Conservation (phyloP, 352 stramenopile genomes). For the Pythium apleroticum region DNA sequence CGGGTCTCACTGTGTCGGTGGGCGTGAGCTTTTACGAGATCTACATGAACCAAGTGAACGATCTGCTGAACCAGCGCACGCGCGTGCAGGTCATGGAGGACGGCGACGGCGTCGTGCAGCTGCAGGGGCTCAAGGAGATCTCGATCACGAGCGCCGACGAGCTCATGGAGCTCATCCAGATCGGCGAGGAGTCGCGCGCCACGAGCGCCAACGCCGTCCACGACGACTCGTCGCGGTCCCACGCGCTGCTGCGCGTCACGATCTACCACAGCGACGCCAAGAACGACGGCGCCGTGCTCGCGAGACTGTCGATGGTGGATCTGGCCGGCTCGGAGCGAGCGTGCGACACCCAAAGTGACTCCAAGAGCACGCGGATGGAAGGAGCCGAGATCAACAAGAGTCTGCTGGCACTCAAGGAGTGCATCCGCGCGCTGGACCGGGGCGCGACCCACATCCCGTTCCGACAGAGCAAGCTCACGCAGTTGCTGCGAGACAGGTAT, state of each 20-base stretch:
- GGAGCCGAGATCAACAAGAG: conserved; percentile 98
- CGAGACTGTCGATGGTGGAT: conserved; percentile 86
- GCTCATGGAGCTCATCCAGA: conserved; percentile 89
- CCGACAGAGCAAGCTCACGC: conserved; percentile 94
- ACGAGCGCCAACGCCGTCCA: conserved; percentile 96
- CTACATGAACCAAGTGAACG: conserved; percentile 95
- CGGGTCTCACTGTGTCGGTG: conserved; percentile 48
- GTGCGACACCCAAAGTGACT: conserved; percentile 87
- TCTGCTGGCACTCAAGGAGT: conserved; percentile 96
- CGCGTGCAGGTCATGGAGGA: conserved; percentile 93
- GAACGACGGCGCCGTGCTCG: conserved; percentile 26
- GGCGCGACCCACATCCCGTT: conserved; percentile 91
- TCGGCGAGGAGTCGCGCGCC: conserved; percentile 84
- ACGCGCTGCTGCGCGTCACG: conserved; percentile 91
- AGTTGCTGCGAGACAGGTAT: conserved; percentile 85
- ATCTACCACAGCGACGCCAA: conserved; percentile 31
- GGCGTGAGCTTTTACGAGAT: conserved; percentile 96
- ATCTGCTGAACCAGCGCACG: conserved; percentile 89
- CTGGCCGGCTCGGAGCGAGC: conserved; percentile 94
- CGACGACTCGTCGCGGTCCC: conserved; percentile 91
- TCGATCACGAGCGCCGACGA: conserved; percentile 74
- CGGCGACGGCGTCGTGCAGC: conserved; percentile 88
- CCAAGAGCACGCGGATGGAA: conserved; percentile 91
- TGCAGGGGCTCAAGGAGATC: conserved; percentile 91
- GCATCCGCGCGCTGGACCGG: conserved; percentile 93